Conservation (phyloP, 257 asterid species). For the Petunia axillaris region DNA sequence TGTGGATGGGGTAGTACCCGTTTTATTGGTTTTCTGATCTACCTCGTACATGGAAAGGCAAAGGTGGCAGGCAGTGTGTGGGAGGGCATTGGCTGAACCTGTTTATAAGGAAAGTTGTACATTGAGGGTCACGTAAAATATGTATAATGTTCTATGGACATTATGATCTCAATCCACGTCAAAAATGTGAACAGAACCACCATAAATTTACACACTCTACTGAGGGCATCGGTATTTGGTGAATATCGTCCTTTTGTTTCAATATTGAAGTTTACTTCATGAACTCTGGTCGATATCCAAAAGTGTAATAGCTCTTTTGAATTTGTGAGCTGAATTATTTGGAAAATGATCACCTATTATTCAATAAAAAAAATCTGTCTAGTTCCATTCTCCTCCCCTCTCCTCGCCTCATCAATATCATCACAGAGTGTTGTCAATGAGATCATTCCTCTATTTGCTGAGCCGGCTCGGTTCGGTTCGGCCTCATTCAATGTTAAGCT, state of each 20-base stretch:
- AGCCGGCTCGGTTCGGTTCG: no score
- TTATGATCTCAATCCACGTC: not conserved
- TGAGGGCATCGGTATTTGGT: not conserved
- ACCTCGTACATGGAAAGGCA: not conserved
- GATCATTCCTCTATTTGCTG: no score
- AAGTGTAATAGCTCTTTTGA: not conserved
- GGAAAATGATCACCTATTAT: not conserved
- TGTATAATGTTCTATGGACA: conserved; percentile 15
- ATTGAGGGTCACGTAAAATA: not conserved
- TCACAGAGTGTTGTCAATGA: no score
- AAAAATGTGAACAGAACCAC: conserved; percentile 11
- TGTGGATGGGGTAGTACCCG: not conserved
- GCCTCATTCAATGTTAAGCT: no score
- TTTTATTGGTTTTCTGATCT: conserved; percentile 7
- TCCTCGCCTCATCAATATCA: no score
- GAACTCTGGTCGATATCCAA: not conserved
- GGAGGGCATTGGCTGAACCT: not conserved
- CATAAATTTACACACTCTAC: not conserved
- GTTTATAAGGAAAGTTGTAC: conserved; percentile 10
- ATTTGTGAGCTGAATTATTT: not conserved
- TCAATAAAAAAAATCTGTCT: no score
- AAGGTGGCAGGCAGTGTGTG: not conserved
- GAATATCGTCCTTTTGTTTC: not conserved
- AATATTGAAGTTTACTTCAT: not conserved
- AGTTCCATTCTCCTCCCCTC: no score